Evolutionary conservation across 2,329 filamentous ascomycete genomes (phyloP).

Genomic region (Trichoderma atrobrunneum): DNA sequence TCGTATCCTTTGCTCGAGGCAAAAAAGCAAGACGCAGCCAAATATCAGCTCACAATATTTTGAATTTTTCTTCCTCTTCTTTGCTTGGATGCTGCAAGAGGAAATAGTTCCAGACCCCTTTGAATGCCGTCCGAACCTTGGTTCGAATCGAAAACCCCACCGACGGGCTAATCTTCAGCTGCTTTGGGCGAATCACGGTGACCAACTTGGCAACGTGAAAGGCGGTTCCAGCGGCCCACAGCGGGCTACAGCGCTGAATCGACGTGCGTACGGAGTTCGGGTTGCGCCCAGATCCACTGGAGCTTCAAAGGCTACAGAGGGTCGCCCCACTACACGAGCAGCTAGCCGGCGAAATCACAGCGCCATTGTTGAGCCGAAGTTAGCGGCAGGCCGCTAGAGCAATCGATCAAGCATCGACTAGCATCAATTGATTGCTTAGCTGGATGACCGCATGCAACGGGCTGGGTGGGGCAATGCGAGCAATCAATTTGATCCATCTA

Average conservation of each 20-base stretch:
- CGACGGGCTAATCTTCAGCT: not conserved
- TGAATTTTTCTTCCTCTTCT: not conserved
- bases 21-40: not conserved
- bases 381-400: not conserved
- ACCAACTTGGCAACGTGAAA: slow-evolving; percentile 26
- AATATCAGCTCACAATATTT: not conserved
- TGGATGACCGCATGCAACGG: not conserved
- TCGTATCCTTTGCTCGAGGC: not conserved
- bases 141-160: slow-evolving; percentile 3
- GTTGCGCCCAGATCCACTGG: slow-evolving; percentile 13
- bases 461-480: not conserved
- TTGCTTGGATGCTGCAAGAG: slow-evolving; percentile 6
- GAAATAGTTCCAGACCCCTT: not conserved
- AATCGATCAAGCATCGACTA: slow-evolving; percentile 1
- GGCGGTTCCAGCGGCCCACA: slow-evolving; percentile 9
- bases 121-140: not conserved
- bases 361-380: not conserved
- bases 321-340: not conserved
- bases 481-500: not conserved
- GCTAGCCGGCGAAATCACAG: not conserved
- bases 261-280: not conserved
- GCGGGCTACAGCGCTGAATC: not conserved
- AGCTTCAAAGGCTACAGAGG: slow-evolving; percentile 7
- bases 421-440: not conserved
- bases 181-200: slow-evolving; percentile 28